phyloP scores from a whole-genome alignment of 257 asterid genomes.

The Hygrophila difformis region DNA sequence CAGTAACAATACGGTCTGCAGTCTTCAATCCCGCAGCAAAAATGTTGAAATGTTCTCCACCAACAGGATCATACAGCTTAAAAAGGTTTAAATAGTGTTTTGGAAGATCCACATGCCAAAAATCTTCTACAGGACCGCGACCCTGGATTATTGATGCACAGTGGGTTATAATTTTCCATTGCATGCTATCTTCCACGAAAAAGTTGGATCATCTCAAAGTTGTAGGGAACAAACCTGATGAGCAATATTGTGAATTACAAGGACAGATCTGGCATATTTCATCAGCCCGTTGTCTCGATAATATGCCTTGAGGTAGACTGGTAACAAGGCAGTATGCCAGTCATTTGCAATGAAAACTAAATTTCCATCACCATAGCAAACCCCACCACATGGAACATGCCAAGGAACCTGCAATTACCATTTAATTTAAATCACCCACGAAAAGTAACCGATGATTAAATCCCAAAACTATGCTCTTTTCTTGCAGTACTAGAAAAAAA shows the following conservation, averaged over 20 bases:
- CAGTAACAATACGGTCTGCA: slow-evolving; percentile 84
- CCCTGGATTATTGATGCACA: slow-evolving; percentile 43
- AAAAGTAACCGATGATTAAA: too few species aligned
- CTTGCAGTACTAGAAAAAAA: too few species aligned
- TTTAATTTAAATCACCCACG: slow-evolving; percentile 13
- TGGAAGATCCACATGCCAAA: slow-evolving; percentile 61
- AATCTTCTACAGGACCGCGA: slow-evolving; percentile 85
- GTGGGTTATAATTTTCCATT: too few species aligned
- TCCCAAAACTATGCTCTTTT: too few species aligned
- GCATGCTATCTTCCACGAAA: too few species aligned
- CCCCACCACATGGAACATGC: slow-evolving; percentile 96
- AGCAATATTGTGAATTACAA: slow-evolving; percentile 94
- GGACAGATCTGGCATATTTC: slow-evolving; percentile 77
- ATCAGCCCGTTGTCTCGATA: slow-evolving; percentile 85
- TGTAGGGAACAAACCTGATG: slow-evolving; percentile 65
- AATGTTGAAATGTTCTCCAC: slow-evolving; percentile 91
- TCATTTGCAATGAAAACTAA: slow-evolving; percentile 88
- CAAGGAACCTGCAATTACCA: slow-evolving; percentile 69
- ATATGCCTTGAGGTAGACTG: slow-evolving; percentile 93
- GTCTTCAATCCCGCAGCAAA: slow-evolving; percentile 89
- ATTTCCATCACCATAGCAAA: slow-evolving; percentile 97
- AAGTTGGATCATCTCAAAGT: slow-evolving; percentile 4
- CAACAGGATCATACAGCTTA: slow-evolving; percentile 72
- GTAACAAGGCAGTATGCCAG: slow-evolving; percentile 95
- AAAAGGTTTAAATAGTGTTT: slow-evolving; percentile 58